Conservation (phyloP, 305 asterid species). For the Plantago coronopus region DNA sequence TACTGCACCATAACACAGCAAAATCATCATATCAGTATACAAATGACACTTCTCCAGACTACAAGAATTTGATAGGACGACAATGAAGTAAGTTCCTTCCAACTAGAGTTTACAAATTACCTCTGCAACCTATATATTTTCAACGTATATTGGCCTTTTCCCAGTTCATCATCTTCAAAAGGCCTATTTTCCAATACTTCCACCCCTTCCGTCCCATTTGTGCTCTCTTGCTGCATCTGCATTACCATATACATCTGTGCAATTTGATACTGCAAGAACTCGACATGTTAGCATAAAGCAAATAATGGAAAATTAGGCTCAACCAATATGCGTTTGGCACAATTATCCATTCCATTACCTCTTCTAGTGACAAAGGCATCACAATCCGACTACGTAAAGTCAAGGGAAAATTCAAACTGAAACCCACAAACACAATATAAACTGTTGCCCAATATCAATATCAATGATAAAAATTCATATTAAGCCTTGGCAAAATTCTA, state of each 20-base stretch:
- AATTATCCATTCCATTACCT: slow-evolving; percentile 36
- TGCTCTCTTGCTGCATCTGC: slow-evolving; percentile 92
- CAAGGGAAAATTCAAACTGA: slow-evolving; percentile 34
- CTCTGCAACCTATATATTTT: slow-evolving; percentile 78
- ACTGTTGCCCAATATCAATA: not conserved
- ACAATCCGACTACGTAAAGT: slow-evolving; percentile 65
- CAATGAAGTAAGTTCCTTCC: not conserved
- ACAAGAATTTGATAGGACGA: not conserved
- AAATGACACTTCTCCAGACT: not conserved
- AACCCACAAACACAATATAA: not conserved
- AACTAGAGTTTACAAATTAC: slow-evolving; percentile 28
- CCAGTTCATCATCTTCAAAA: slow-evolving; percentile 62
- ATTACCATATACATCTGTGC: slow-evolving; percentile 85
- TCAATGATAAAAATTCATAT: not conserved
- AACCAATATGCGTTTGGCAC: not conserved
- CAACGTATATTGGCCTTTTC: slow-evolving; percentile 79
- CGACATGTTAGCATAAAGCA: not conserved
- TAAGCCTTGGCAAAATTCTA: too few species aligned
- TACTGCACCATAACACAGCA: slow-evolving; percentile 41
- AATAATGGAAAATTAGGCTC: not conserved
- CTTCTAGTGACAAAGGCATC: slow-evolving; percentile 81
- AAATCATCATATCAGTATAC: slow-evolving; percentile 1
- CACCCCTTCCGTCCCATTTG: slow-evolving; percentile 76
- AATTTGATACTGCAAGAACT: slow-evolving; percentile 61
- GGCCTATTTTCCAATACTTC: slow-evolving; percentile 82